These are phyloP conservation scores for Cylindrodendrum hubeiense DNA, from an alignment of 2,329 filamentous ascomycete genomes.

Conservation along the genomic window DNA sequence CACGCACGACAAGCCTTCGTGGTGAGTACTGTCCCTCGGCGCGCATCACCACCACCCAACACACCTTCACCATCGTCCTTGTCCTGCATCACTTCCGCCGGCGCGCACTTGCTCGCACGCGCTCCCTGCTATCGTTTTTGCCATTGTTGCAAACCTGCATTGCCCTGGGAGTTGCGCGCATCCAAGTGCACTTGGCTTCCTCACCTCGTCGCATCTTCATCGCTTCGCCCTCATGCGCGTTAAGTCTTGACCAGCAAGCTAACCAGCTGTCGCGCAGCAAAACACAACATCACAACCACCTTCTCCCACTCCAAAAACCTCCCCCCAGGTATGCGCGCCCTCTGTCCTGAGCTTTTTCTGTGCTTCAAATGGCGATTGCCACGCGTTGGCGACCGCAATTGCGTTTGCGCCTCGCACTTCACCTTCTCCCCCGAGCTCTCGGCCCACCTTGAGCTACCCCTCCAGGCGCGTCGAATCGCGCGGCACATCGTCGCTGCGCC, in stretches of 20 bases:
- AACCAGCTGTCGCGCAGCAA: constrained; percentile 47
- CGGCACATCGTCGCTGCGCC: neutral
- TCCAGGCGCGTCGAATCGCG: constrained; percentile 24
- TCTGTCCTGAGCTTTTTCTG: constrained; percentile 28
- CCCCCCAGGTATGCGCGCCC: constrained; percentile 39
- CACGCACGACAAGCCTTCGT: constrained; percentile 54
- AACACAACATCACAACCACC: constrained; percentile 39
- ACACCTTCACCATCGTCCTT: constrained; percentile 54
- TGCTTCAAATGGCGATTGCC: constrained; percentile 28
- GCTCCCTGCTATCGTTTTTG: constrained; percentile 35
- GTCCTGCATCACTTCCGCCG: constrained; percentile 39
- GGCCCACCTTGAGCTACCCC: constrained; percentile 41
- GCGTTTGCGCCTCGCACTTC: constrained; percentile 44
- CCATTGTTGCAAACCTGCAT: constrained; percentile 28
- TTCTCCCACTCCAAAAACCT: constrained; percentile 23
- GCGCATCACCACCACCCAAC: constrained; percentile 44
- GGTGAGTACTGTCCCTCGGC: constrained; percentile 64
- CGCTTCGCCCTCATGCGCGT: constrained; percentile 30
- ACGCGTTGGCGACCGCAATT: constrained; percentile 42
- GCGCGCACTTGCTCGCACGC: constrained; percentile 27
- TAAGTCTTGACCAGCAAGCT: constrained; percentile 32
- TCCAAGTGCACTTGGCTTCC: constrained; percentile 31
- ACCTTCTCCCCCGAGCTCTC: constrained; percentile 26
- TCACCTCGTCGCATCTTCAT: constrained; percentile 30
- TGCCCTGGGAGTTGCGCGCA: constrained; percentile 38